phyloP scores from a whole-genome alignment of 352 stramenopile species.

The Globisporangium acanthophoron region DNA sequence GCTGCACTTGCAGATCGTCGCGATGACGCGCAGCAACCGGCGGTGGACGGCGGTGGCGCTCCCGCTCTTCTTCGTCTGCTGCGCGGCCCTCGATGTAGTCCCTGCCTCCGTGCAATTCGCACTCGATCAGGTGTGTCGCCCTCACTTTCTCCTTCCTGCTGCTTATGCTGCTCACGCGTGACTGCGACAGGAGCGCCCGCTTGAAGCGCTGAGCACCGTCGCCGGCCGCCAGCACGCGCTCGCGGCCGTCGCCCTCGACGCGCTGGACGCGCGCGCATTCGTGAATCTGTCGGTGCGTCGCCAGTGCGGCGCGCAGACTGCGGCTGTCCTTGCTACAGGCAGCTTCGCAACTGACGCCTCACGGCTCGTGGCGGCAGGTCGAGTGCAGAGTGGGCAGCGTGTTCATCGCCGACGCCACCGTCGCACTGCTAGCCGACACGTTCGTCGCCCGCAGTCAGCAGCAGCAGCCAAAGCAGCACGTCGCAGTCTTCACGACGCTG shows the following conservation, averaged over 20 bases:
- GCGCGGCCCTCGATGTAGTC: not conserved
- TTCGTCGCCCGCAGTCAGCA: not conserved
- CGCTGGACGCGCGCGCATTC: not conserved
- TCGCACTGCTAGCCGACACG: constrained; percentile 15
- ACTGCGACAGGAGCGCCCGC: not conserved
- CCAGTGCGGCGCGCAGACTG: not conserved
- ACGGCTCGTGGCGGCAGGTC: constrained; percentile 13
- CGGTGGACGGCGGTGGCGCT: too few species aligned
- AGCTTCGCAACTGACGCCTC: not conserved
- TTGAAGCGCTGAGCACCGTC: not conserved
- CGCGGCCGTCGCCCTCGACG: not conserved
- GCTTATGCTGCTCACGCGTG: not conserved
- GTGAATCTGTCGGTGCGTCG: constrained; percentile 7
- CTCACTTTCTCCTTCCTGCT: too few species aligned
- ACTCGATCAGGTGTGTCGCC: constrained; percentile 14
- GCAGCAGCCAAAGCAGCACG: not conserved
- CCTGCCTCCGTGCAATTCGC: constrained; percentile 11
- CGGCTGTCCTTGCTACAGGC: not conserved
- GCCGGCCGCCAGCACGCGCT: not conserved
- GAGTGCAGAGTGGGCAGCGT: constrained; percentile 19
- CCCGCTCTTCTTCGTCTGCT: not conserved
- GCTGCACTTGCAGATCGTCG: too few species aligned
- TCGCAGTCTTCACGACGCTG: constrained; percentile 19
- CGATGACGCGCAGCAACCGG: not conserved
- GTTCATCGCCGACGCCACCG: constrained; percentile 8